A percentile compares a stretch with the other conserved stretches of the same genome.
These are phyloP conservation scores for Lachnum nothofagi DNA, from an alignment of 2,329 filamentous ascomycete species.

Conservation along the genomic window DNA sequence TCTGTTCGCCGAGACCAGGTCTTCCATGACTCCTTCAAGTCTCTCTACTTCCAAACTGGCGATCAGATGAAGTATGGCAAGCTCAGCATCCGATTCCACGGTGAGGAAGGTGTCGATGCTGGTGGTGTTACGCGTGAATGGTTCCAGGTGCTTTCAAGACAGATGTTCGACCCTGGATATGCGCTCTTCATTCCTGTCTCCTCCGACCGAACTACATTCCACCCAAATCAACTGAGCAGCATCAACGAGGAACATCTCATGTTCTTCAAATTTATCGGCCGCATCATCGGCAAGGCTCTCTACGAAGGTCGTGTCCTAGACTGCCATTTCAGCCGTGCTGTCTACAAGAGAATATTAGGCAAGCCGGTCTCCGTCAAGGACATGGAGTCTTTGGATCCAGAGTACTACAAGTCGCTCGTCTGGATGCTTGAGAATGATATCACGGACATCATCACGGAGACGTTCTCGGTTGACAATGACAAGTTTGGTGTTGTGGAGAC, in stretches of 20 bases:
- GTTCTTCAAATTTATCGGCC: constrained; percentile 99
- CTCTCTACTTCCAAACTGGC: constrained; percentile 92
- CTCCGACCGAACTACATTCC: constrained; percentile 95
- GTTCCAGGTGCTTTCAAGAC: constrained; percentile 95
- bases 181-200: constrained; percentile 94
- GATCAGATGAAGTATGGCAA: constrained; percentile 99
- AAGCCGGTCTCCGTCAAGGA: constrained; percentile 96
- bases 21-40: constrained; percentile 97
- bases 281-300: constrained; percentile 94
- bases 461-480: constrained; percentile 89
- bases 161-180: constrained; percentile 99
- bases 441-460: constrained; percentile 93
- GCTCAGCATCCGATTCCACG: constrained; percentile 93
- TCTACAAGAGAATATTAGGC: constrained; percentile 95
- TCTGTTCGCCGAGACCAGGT: constrained; percentile 89
- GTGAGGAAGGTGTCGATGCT: constrained; percentile 95
- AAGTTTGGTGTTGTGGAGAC: constrained; percentile 86
- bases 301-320: constrained; percentile 95
- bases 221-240: constrained; percentile 88
- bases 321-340: constrained; percentile 97
- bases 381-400: constrained; percentile 96
- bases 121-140: constrained; percentile 97
- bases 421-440: constrained; percentile 99
- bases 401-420: constrained; percentile 96
- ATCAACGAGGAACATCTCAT: constrained; percentile 93